Evolutionary conservation across 495 filamentous ascomycete species (phyloP), one percentile per base, ranked within the genome.

Genomic region (Neurospora tetraspora): DNA sequence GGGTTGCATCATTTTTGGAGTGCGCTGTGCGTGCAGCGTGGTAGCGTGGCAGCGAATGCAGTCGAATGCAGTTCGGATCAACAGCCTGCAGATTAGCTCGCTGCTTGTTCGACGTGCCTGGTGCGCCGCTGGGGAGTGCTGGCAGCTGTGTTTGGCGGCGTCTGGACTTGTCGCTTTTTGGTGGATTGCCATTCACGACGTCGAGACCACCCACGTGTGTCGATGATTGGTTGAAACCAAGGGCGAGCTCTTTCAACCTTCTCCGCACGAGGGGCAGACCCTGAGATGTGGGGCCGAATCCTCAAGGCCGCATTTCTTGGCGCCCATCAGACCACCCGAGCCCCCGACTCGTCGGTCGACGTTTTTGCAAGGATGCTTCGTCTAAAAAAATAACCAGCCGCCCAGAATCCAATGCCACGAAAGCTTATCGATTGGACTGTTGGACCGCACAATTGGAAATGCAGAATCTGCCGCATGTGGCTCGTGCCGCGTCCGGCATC

Each of bases 161-260:
- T 31, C 53, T 61, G 53, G 53, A 31, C 53, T 31, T 61, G 14
- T 34, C 12, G 23, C 27, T 16, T 61, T 61, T 18, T 61, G 27
- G 53, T 65, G 53, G 27, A 34, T 65, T 65, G 27, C 75, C 73
- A 76, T 75, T 76, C 37, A 69, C 23, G 23, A 8, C 9, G n/a
- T 42, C n/a, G 6, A 43, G 9, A 39, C 18, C 18, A 12, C 73
- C 72, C 76, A 77, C 76, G 76, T 77, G 76, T 65, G 71, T 27
- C 31, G 14, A 71, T 47, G 74, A 76, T 61, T 73, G 74, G 74
- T 70, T 70, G 34, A 69, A 42, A 71, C 16, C 37, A 43, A 38
- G 37, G 37, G 38, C 18, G 71, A 71, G 37, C 20, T 27, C 45
- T 53, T 53, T 27, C 47, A 59, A 59, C 20, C 20, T 27, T 23